Percentiles rank a stretch among this genome's conserved stretches.
phyloP scores from a whole-genome alignment of 495 filamentous ascomycete genomes.

The Lasiosphaeria miniovina region DNA sequence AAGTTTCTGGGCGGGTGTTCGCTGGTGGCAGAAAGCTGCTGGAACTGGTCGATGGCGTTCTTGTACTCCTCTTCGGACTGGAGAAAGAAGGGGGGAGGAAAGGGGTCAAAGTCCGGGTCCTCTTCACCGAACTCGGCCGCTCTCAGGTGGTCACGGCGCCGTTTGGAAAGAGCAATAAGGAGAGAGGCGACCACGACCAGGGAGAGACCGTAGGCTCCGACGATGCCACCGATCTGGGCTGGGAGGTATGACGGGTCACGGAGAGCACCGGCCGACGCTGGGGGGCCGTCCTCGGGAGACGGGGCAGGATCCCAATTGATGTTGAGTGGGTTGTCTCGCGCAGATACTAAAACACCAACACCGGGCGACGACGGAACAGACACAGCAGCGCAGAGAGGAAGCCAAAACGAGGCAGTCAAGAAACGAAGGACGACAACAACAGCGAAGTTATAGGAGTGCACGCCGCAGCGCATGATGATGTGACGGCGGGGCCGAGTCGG shows the following conservation, averaged over 20 bases:
- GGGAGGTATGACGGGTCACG: constrained; percentile 63
- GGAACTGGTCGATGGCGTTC: constrained; percentile 14
- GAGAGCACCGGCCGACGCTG: constrained; percentile 51
- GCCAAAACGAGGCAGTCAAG: constrained; percentile 28
- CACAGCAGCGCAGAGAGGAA: constrained; percentile 30
- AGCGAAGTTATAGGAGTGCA: constrained; percentile 27
- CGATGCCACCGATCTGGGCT: constrained; percentile 72
- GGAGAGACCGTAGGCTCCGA: constrained; percentile 73
- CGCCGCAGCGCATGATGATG: constrained; percentile 33
- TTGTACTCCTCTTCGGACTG: constrained; percentile 36
- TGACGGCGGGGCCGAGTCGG: constrained; percentile 15
- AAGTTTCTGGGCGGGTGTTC: constrained; percentile 43
- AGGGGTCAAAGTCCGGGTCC: constrained; percentile 24
- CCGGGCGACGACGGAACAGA: constrained; percentile 7
- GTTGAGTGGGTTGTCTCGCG: constrained; percentile 42
- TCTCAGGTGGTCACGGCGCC: constrained; percentile 38
- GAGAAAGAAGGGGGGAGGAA: constrained; percentile 33
- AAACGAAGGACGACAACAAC: constrained; percentile 32
- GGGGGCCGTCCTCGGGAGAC: constrained; percentile 55
- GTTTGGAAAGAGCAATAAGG: constrained; percentile 53
- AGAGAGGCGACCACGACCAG: constrained; percentile 64
- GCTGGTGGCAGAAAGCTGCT: constrained; percentile 21
- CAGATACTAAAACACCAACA: constrained; percentile 28
- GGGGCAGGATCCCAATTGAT: constrained; percentile 58
- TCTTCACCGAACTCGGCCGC: constrained; percentile 29